Evolutionary conservation across 495 filamentous ascomycete species (phyloP).

Genomic region (Penicillium odoratum): DNA sequence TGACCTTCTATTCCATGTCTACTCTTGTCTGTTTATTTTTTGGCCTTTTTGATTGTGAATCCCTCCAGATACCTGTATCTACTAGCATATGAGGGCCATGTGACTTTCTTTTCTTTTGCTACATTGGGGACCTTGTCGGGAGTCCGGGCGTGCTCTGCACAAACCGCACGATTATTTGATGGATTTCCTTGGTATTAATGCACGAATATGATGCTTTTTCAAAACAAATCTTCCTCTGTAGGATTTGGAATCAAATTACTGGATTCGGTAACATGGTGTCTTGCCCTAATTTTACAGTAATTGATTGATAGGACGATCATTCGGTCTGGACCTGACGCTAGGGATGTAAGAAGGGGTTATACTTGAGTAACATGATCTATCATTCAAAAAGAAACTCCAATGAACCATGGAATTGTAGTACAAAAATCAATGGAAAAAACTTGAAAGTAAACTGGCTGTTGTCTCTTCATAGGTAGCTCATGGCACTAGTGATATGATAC

Average conservation of each 20-base stretch:
- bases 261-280: not conserved
- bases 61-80: conserved; percentile 13
- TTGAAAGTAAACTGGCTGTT: not conserved
- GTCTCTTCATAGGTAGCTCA: not conserved
- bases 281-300: not conserved
- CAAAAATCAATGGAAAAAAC: not conserved
- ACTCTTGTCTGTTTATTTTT: conserved; percentile 18
- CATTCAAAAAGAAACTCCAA: conserved; percentile 4
- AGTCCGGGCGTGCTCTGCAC: conserved; percentile 19
- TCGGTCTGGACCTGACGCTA: conserved; percentile 8
- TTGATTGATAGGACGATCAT: conserved; percentile 5
- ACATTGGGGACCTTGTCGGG: not conserved
- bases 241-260: not conserved
- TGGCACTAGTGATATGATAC: conserved; percentile 5
- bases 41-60: conserved; percentile 8
- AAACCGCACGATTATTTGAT: conserved; percentile 9
- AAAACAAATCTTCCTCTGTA: not conserved
- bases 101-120: conserved; percentile 11
- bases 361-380: not conserved
- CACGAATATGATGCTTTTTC: not conserved
- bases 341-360: conserved; percentile 1
- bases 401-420: not conserved
- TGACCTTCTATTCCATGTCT: conserved; percentile 19
- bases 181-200: conserved; percentile 2
- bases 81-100: conserved; percentile 18